Evolutionary conservation across 2,329 filamentous ascomycete species (phyloP).

Genomic region (Aurifilum marmelostoma): DNA sequence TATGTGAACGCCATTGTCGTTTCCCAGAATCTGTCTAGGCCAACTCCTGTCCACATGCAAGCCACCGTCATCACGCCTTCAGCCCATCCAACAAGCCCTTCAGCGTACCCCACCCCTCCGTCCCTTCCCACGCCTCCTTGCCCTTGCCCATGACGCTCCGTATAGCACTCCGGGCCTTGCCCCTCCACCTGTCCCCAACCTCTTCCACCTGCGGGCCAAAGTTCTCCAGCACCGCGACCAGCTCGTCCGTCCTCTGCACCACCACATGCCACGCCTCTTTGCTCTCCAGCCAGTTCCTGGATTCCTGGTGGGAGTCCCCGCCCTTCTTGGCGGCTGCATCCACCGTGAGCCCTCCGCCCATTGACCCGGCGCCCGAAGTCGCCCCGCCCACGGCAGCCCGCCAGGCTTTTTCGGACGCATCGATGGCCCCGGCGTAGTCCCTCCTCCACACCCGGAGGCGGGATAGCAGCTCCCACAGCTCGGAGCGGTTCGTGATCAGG

Average conservation of each 20-base stretch:
- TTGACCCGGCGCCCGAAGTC: conserved; percentile 47
- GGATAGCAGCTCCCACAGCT: conserved; percentile 76
- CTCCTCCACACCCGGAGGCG: conserved; percentile 74
- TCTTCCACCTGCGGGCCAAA: conserved; percentile 67
- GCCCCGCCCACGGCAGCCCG: conserved; percentile 66
- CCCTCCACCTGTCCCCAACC: conserved; percentile 82
- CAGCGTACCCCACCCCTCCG: conserved; percentile 66
- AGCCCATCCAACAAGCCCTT: conserved; percentile 59
- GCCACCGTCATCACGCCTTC: conserved; percentile 36
- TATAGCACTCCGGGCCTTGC: conserved; percentile 84
- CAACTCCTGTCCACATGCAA: background rate
- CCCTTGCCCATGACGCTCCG: conserved; percentile 82
- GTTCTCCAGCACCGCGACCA: conserved; percentile 83
- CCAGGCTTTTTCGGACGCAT: conserved; percentile 90
- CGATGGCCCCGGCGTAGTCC: conserved; percentile 72
- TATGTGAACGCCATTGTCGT: too few species aligned
- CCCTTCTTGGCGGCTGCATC: conserved; percentile 27
- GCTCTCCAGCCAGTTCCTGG: conserved; percentile 59
- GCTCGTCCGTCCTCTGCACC: conserved; percentile 76
- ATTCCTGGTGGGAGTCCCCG: conserved; percentile 34
- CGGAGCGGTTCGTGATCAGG: conserved; percentile 77
- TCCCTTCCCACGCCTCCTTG: conserved; percentile 82
- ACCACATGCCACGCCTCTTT: conserved; percentile 70
- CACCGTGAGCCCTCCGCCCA: conserved; percentile 41
- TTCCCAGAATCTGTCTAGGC: too few species aligned